Percentiles rank a stretch among this genome's conserved stretches.
These are phyloP conservation scores for Bipolaris bicolor DNA, from an alignment of 2,329 filamentous ascomycete species.

Conservation along the genomic window DNA sequence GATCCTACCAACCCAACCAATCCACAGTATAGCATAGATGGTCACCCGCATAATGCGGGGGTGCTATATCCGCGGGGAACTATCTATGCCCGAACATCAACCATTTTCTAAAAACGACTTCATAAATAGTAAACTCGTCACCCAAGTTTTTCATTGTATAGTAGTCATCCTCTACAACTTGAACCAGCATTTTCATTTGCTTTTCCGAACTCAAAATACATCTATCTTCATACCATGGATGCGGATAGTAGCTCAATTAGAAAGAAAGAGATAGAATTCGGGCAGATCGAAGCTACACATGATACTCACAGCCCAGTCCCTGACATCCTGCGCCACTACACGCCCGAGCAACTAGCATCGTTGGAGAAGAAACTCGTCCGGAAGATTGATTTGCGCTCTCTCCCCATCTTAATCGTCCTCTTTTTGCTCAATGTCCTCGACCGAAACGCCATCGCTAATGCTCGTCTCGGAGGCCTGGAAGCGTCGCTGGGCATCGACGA, in stretches of 20 bases:
- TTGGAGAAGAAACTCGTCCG: conserved; percentile 40
- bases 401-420: conserved; percentile 39
- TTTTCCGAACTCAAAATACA: background rate
- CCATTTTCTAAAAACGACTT: background rate
- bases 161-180: background rate
- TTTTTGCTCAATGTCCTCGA: conserved; percentile 42
- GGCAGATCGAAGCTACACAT: conserved; percentile 16
- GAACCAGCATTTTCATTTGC: background rate
- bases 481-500: background rate
- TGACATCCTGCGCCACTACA: conserved; percentile 19
- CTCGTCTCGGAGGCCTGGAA: conserved; percentile 35
- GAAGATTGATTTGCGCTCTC: conserved; percentile 37
- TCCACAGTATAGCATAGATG: background rate
- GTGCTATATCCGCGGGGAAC: background rate
- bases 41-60: background rate
- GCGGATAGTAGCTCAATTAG: background rate
- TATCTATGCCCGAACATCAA: background rate
- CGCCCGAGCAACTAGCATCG: conserved; percentile 18
- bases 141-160: too few relatives aligned
- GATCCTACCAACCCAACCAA: conserved; percentile 1
- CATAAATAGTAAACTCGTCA: background rate
- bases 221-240: background rate
- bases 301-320: conserved; percentile 14
- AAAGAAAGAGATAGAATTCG: conserved; percentile 10
- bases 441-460: conserved; percentile 39